Conservation (phyloP, 305 asterid genomes). For the Fraxinus sp. region DNA sequence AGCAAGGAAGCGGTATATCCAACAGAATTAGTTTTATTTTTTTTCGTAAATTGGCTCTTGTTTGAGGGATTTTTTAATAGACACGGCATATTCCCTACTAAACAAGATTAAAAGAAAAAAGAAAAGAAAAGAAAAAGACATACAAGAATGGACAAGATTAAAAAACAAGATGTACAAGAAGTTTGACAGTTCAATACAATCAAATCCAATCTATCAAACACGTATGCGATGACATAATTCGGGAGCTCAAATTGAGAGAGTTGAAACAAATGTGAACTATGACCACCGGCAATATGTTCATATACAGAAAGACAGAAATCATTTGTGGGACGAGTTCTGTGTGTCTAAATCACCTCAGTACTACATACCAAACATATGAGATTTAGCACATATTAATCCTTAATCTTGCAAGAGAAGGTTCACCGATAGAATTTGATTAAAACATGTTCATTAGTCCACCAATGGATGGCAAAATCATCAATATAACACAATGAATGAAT, state of each 20-base stretch:
- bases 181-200: not conserved
- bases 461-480: not conserved
- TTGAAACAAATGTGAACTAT: not conserved
- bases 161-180: not conserved
- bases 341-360: not conserved
- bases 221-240: not conserved
- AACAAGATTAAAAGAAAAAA: not conserved
- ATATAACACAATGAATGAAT: not conserved
- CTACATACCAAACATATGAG: not conserved
- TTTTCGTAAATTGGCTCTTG: not conserved
- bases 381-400: not conserved
- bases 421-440: not conserved
- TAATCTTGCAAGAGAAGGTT: not conserved
- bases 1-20: not conserved
- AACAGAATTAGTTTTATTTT: not conserved
- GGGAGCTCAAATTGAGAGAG: not conserved
- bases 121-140: not conserved
- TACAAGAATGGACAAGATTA: not conserved
- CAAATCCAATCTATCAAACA: not conserved
- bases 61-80: not conserved
- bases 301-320: conserved; percentile 9
- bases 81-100: not conserved
- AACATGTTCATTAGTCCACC: not conserved
- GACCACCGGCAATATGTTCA: not conserved
- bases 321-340: not conserved